These are phyloP conservation scores for Phytophthora ramorum DNA, from an alignment of 352 stramenopile genomes.

Conservation along the genomic window DNA sequence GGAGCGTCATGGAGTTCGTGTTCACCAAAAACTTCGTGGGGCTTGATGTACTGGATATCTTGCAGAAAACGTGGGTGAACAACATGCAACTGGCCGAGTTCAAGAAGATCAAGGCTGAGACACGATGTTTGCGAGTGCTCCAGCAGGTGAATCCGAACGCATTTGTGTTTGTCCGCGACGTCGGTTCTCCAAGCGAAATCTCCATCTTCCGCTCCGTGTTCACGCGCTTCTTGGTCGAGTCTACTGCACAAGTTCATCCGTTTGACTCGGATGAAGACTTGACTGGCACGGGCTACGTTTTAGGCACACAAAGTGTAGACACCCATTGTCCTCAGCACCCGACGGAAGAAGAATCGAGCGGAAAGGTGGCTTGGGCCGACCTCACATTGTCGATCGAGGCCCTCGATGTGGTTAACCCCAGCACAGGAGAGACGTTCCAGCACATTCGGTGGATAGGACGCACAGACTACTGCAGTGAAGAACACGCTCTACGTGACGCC, in stretches of 20 bases:
- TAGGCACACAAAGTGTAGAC: constrained; percentile 42
- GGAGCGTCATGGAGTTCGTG: constrained; percentile 39
- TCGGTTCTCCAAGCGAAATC: constrained; percentile 35
- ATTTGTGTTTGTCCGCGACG: constrained; percentile 39
- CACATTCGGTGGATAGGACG: constrained; percentile 39
- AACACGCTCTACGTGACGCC: constrained; percentile 36
- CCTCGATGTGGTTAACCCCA: constrained; percentile 23
- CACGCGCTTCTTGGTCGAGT: constrained; percentile 42
- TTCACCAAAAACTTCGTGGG: constrained; percentile 41
- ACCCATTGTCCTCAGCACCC: not conserved
- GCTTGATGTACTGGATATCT: constrained; percentile 32
- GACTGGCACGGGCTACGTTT: constrained; percentile 26
- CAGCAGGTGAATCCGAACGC: constrained; percentile 36
- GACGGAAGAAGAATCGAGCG: not conserved
- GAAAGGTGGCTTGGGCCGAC: constrained; percentile 36
- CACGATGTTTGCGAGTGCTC: constrained; percentile 33
- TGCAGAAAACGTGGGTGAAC: constrained; percentile 40
- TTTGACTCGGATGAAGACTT: not conserved
- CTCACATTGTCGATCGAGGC: constrained; percentile 37
- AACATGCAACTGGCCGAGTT: constrained; percentile 36
- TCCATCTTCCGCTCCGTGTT: constrained; percentile 43
- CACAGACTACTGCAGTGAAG: constrained; percentile 43
- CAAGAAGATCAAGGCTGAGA: constrained; percentile 41
- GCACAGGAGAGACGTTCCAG: constrained; percentile 22
- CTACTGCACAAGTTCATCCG: constrained; percentile 1